Percentiles rank a stretch among this genome's conserved stretches.
phyloP scores from a whole-genome alignment of 176 grass and related monocot genomes.

The Carex parvula region DNA sequence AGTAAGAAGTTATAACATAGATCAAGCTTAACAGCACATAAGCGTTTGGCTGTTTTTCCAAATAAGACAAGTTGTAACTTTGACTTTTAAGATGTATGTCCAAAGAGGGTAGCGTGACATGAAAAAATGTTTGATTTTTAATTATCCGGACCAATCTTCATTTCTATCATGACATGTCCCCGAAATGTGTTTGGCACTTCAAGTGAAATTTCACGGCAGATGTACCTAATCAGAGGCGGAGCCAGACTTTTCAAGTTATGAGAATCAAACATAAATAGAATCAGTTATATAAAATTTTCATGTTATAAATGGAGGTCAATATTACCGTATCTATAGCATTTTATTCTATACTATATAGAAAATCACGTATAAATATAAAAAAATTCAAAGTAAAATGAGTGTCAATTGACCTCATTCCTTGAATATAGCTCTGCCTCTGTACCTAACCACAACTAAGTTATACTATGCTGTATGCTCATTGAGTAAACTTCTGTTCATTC shows the following conservation, averaged over 20 bases:
- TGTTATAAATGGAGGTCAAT: no score
- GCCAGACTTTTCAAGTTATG: no score
- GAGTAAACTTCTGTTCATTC: not conserved
- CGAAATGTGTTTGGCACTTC: not conserved
- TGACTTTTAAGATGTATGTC: not conserved
- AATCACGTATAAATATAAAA: no score
- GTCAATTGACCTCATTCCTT: no score
- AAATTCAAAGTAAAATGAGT: no score
- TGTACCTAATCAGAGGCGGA: not conserved
- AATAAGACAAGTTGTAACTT: constrained; percentile 1
- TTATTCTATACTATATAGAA: no score
- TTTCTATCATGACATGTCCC: not conserved
- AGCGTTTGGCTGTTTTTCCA: not conserved
- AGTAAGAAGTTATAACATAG: not conserved
- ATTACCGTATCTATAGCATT: no score
- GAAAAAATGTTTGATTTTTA: not conserved
- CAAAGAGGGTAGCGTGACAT: not conserved
- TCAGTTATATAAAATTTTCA: no score
- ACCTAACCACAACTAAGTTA: not conserved
- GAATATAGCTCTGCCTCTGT: not conserved
- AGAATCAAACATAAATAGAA: no score
- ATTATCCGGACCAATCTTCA: not conserved
- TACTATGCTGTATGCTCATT: not conserved
- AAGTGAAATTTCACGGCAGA: constrained; percentile 2
- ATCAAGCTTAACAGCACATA: not conserved